Evolutionary conservation across 805 yeast genomes (phyloP), one percentile per base, ranked within the genome.

Genomic region (Monosporozyma siamensis): DNA sequence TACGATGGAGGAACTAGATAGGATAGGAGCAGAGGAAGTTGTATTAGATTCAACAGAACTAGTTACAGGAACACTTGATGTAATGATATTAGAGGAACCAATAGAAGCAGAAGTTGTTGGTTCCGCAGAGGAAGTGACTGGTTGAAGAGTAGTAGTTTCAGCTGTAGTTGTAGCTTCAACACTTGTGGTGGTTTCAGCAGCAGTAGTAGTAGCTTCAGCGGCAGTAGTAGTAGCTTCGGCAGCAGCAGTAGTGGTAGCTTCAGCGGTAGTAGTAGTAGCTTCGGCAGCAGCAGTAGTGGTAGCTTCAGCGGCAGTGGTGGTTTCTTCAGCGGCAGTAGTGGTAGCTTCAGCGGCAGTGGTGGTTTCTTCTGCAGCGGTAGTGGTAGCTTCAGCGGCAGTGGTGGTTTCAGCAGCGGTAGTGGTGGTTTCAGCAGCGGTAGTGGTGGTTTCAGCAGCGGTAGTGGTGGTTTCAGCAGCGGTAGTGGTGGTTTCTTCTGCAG

Each of bases 351-450:
- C 35, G 10, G 10, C 38, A 23, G 29, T 35, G 4, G 23, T n/a
- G 6, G 5, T 7, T 11, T 35, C 38, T 14, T 27, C 34, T 11
- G 40, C 15, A 15, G 39, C 20, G 31, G 44, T 36, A 17, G 24
- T 31, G 10, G 26, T 27, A 12, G 24, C 24, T 21, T 37, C 35
- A n/a, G 5, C 11, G 8, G 27, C 9, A 54, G 92, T 83, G 64
- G 92, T 82, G 47, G 90, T 78, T 57, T 65, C 80, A 48, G 88
- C 77, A 61, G 81, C 87, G 50, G 82, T 76, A 77, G 77, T 73
- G 60, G 90, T 82, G 62, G 61, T 61, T 71, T 72, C 72, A 74
- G 78, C 79, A n/a, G n/a, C n/a, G n/a, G n/a, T n/a, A 65, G 78
- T 76, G 49, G 70, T 71, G 46, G 83, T 57, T 47, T 73, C 66